phyloP scores from a whole-genome alignment of 2,329 filamentous ascomycete species.

The Simplicillium aogashimaense region DNA sequence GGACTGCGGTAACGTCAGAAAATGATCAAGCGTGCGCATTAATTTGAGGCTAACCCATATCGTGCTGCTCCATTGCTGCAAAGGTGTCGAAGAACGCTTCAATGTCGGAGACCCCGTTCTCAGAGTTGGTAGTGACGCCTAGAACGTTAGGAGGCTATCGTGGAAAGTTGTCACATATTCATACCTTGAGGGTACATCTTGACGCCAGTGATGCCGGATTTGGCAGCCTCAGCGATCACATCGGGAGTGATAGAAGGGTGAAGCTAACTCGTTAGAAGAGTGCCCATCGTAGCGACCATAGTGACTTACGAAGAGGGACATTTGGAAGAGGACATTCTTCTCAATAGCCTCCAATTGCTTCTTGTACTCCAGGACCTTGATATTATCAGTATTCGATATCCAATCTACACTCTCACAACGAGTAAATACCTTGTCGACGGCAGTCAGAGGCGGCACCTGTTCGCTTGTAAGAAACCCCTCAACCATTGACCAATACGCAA shows the following conservation, averaged over 20 bases:
- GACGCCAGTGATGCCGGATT: constrained; percentile 60
- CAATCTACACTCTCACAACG: constrained; percentile 3
- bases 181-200: constrained; percentile 55
- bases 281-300: constrained; percentile 4
- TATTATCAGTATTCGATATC: not conserved
- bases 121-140: constrained; percentile 57
- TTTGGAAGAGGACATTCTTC: constrained; percentile 56
- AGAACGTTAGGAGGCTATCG: constrained; percentile 6
- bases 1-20: constrained; percentile 30
- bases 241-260: constrained; percentile 56
- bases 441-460: constrained; percentile 45
- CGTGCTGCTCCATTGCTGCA: constrained; percentile 76
- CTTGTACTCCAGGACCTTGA: constrained; percentile 56
- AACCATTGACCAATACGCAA: not conserved
- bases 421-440: constrained; percentile 27
- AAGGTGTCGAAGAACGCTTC: constrained; percentile 71
- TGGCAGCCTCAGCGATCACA: constrained; percentile 62
- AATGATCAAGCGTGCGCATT: not conserved
- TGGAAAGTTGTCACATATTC: not conserved
- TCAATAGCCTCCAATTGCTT: constrained; percentile 48
- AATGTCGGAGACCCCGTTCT: constrained; percentile 60
- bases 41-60: constrained; percentile 31
- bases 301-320: constrained; percentile 54
- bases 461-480: not conserved
- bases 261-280: constrained; percentile 19